Conservation (phyloP, 345 rosid species). For the Gossypioides kirkii region DNA sequence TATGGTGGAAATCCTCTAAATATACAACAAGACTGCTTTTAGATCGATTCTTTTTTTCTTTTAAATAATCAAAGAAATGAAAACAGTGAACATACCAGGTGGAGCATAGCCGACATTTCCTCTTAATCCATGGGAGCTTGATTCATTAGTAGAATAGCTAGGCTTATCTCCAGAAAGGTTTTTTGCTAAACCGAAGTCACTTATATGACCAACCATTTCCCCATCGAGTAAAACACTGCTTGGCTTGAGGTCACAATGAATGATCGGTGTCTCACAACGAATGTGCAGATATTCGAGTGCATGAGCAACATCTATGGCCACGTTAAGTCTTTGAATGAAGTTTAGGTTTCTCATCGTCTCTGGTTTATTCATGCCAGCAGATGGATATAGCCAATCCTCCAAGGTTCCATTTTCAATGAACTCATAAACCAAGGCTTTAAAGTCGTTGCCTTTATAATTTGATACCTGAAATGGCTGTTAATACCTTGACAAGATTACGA, state of each 20-base stretch:
- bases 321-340: background rate
- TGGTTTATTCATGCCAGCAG: background rate
- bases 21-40: too few relatives aligned
- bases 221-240: constrained; percentile 12
- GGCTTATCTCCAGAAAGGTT: background rate
- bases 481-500: constrained; percentile 37
- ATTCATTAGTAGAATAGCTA: too few relatives aligned
- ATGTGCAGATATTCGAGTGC: constrained; percentile 21
- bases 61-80: too few relatives aligned
- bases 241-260: constrained; percentile 20
- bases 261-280: background rate
- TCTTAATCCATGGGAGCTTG: too few relatives aligned
- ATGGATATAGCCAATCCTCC: constrained; percentile 15
- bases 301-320: constrained; percentile 9
- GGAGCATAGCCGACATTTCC: too few relatives aligned
- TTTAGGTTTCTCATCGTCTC: background rate
- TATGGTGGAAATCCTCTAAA: too few relatives aligned
- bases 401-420: constrained; percentile 11
- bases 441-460: background rate
- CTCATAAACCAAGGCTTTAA: constrained; percentile 11
- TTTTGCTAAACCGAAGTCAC: constrained; percentile 7
- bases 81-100: too few relatives aligned
- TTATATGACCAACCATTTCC: constrained; percentile 2
- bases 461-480: constrained; percentile 1
- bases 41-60: too few relatives aligned